These are phyloP conservation scores for Spinellus fusiger DNA, from an alignment of 192 early-diverging fungal genomes.

Conservation along the genomic window DNA sequence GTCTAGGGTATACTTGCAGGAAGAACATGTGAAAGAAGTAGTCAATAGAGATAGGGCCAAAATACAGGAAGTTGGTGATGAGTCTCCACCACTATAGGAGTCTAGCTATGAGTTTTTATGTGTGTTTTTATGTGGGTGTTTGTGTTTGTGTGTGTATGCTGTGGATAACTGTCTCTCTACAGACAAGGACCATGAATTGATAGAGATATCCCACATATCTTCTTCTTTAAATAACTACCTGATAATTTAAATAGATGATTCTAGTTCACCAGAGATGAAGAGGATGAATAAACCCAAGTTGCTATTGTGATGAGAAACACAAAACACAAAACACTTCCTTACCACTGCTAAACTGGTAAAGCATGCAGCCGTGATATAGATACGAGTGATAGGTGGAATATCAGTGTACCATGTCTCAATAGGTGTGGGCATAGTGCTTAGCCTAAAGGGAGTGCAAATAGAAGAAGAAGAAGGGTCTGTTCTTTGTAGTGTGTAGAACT, in stretches of 20 bases:
- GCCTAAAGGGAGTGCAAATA: slow-evolving; percentile 41
- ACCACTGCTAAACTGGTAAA: slow-evolving; percentile 75
- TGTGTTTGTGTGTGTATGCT: too few relatives aligned
- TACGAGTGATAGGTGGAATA: slow-evolving; percentile 79
- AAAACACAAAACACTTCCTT: slow-evolving; percentile 25
- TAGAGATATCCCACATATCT: slow-evolving; percentile 69
- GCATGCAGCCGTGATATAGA: slow-evolving; percentile 77
- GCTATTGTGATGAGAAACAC: slow-evolving; percentile 39
- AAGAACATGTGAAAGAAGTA: slow-evolving; percentile 93
- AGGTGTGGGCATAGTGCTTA: slow-evolving; percentile 49
- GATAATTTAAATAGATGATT: slow-evolving; percentile 55
- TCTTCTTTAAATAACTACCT: slow-evolving; percentile 64
- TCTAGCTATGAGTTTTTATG: too few relatives aligned
- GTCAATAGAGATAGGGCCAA: slow-evolving; percentile 86
- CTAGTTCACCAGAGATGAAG: slow-evolving; percentile 77
- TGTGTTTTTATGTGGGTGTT: too few relatives aligned
- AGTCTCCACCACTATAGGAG: slow-evolving; percentile 88
- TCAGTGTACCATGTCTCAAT: slow-evolving; percentile 89
- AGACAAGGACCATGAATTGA: neutral
- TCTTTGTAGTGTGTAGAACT: too few relatives aligned
- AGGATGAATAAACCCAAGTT: slow-evolving; percentile 75
- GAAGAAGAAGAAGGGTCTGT: neutral
- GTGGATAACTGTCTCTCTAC: too few relatives aligned
- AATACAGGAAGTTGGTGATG: slow-evolving; percentile 89
- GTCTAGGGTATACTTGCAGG: slow-evolving; percentile 41